These are phyloP conservation scores for Pseudogymnoascus sp. DNA, from an alignment of 2,329 filamentous ascomycete genomes.

Conservation along the genomic window DNA sequence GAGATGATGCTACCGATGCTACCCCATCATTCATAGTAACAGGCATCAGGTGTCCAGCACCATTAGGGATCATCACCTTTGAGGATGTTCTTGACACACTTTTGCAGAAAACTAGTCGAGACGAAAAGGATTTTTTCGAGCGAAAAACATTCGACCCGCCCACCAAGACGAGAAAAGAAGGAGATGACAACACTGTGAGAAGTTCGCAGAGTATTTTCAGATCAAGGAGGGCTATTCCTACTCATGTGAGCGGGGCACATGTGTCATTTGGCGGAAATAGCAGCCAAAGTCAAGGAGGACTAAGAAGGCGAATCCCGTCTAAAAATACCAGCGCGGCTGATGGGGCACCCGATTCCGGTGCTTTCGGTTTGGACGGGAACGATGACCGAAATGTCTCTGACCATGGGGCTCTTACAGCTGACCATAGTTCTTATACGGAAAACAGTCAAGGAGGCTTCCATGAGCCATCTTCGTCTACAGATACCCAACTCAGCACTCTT, in stretches of 20 bases:
- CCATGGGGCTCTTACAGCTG: neutral
- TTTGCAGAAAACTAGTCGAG: conserved; percentile 20
- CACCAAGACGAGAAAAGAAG: conserved; percentile 17
- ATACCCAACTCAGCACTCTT: neutral
- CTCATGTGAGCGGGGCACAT: neutral
- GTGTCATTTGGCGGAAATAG: neutral
- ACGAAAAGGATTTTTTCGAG: conserved; percentile 22
- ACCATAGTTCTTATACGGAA: conserved; percentile 20
- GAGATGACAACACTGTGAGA: conserved; percentile 11
- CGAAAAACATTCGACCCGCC: conserved; percentile 9
- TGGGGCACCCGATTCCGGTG: neutral
- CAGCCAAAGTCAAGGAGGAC: conserved; percentile 3
- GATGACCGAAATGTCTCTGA: conserved; percentile 11
- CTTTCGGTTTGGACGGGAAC: conserved; percentile 18
- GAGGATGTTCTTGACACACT: conserved; percentile 23
- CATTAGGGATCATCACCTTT: conserved; percentile 24
- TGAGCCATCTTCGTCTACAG: conserved; percentile 5
- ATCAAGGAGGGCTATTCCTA: neutral
- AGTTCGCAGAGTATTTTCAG: neutral
- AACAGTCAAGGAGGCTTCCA: conserved; percentile 22
- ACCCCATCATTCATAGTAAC: neutral
- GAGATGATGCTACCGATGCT: neutral
- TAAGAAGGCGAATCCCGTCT: conserved; percentile 19
- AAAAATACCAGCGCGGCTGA: conserved; percentile 3
- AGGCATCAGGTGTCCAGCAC: conserved; percentile 17